Base-by-base conservation (phyloP, 352 stramenopile genomes). In the Plasmopara viticola region DNA sequence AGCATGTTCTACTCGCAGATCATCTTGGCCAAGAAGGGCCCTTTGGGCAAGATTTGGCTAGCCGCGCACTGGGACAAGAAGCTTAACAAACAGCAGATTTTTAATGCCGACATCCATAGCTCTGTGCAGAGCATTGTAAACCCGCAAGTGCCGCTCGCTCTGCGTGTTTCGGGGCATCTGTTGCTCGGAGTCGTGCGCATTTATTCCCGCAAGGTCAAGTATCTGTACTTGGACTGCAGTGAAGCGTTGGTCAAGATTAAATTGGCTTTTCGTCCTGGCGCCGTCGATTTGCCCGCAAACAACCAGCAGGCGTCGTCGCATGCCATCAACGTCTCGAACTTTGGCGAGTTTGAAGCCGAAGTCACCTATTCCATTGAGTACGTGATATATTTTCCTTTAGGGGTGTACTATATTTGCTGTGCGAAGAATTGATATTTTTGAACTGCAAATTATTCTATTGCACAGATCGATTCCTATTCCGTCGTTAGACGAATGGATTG, bases 21-120 rank as follows among this genome's bases (percentile, higher is more conserved):
- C 53, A 98, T 99, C 64, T 78, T 99, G 25, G 95, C 96, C 48
- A 99, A 99, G 83, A 99, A 99, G 67, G 97, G 96, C 1, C 96
- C 96, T 20, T 73, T 99, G 37, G 96, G 96, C 45, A 99, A 99
- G 74, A 97, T 99, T 49, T 99, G 97, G 94, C 83, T 99, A 28
- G 97, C 97, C 13, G 97, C 97, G 28, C 97, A 99, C 71, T 99
- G 92, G 90, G 97, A 99, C 79, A 99, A 99, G 80, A 99, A 99
- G 77, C 78, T 99, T 28, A 98, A 86, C 59, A 98, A 98, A 66
- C 85, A 95, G 38, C 93, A 98, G 70, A 98, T 99, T 50, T 99
- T 99, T 74, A 84, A 86, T 29, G 97, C 95, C 10, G 95, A 99
- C 72, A 98, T 99, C 70, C 75, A 90, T 57, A 84, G 75, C 62